phyloP scores from a whole-genome alignment of 345 rosid species.

The Heritiera fomes region DNA sequence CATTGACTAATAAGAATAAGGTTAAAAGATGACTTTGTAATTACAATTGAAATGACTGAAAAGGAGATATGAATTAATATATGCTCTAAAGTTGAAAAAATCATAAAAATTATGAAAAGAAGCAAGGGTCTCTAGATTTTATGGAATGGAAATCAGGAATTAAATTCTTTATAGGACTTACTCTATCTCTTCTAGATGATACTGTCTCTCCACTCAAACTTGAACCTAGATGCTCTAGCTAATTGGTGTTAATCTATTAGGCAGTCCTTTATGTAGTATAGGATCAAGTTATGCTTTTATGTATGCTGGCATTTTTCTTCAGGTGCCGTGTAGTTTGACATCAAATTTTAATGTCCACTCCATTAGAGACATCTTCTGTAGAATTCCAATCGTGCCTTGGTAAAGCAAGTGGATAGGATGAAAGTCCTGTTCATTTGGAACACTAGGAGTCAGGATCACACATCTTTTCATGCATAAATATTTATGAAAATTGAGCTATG shows the following conservation, averaged over 20 bases:
- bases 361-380: not conserved
- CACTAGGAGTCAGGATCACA: not conserved
- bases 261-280: not conserved
- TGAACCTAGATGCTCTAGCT: no score
- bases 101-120: no score
- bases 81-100: no score
- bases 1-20: no score
- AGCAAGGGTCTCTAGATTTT: no score
- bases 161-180: no score
- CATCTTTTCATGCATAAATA: not conserved
- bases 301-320: not conserved
- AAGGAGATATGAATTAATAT: no score
- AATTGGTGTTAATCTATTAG: not conserved
- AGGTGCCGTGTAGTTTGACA: not conserved
- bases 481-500: not conserved
- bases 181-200: no score
- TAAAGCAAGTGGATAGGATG: not conserved
- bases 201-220: no score
- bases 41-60: no score
- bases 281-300: slow-evolving; percentile 7
- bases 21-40: no score
- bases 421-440: not conserved
- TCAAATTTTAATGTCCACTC: not conserved
- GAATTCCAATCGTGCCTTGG: not conserved
- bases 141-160: no score